Base-by-base conservation (phyloP, 805 yeast species). In the Scheffersomyces stipitis region DNA sequence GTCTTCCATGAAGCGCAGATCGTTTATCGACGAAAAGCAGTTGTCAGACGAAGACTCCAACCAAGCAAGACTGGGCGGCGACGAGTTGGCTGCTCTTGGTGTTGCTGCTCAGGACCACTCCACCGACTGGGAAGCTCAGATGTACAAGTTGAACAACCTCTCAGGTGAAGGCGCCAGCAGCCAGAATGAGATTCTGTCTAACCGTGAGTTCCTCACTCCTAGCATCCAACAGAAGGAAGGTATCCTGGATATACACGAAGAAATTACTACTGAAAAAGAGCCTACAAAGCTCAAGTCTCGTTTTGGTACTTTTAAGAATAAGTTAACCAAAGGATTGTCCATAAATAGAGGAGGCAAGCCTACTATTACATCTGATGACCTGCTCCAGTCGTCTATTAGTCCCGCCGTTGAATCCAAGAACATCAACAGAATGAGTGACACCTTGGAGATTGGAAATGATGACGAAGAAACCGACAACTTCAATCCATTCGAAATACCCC, bases 71-170 rank as follows among this genome's bases (percentile, higher is more conserved):
- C 38, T 38, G 22, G 26, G 40, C 16, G 28, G 34, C 28, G 30
- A 36, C 16, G 54, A 40, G 23, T 38, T 41, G 38, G 45, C 80
- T 28, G 95, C 90, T 3, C 71, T 87, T 42, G 96, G 96, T 41
- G 56, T 69, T 12, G 86, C 89, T n/a, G 95, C 95, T 3, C 82
- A 79, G 52, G 87, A 86, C 44, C 95, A 86, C 58, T 76, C 80
- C 46, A 75, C 70, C 30, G 74, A 84, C 54, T 81, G 93, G 89
- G 89, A 83, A 46, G 63, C 71, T 29, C 83, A 83, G 54, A 76
- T 82, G 76, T 71, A 69, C 55, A 67, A 69, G 33, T 58, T 76
- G 45, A 66, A 66, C 38, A 71, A 66, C 17, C 27, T 51, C 4
- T 37, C 52, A 7, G 32, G 16, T 32, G 30, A 16, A 12, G 17